phyloP scores from a whole-genome alignment of 495 filamentous ascomycete species.

The Endocarpon pusillum region DNA sequence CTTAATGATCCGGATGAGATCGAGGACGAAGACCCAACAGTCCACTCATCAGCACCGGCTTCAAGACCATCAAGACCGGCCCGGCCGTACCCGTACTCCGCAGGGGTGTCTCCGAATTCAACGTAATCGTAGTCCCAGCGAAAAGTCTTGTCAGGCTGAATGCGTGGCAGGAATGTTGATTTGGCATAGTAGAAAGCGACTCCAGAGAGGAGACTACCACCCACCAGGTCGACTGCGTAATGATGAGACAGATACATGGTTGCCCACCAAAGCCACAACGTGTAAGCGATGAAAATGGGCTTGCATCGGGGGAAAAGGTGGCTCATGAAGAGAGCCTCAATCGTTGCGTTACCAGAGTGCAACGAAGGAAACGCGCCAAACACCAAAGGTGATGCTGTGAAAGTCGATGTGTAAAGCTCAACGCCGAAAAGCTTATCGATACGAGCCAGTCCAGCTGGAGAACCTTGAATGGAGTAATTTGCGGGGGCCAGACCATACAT shows the following conservation, averaged over 20 bases:
- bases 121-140: constrained; percentile 95
- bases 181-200: constrained; percentile 64
- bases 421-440: constrained; percentile 78
- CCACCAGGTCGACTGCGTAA: constrained; percentile 85
- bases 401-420: constrained; percentile 79
- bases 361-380: constrained; percentile 90
- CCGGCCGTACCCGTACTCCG: constrained; percentile 38
- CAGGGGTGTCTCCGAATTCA: constrained; percentile 49
- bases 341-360: constrained; percentile 68
- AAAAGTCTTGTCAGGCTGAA: constrained; percentile 65
- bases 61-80: constrained; percentile 38
- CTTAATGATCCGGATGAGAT: constrained; percentile 44
- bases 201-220: constrained; percentile 66
- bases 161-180: constrained; percentile 60
- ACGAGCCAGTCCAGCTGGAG: constrained; percentile 73
- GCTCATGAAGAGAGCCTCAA: constrained; percentile 85
- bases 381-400: constrained; percentile 74
- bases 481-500: constrained; percentile 74
- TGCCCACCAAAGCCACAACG: constrained; percentile 92
- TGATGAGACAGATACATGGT: constrained; percentile 96
- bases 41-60: constrained; percentile 54
- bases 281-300: constrained; percentile 62
- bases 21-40: constrained; percentile 54
- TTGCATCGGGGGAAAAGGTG: constrained; percentile 69
- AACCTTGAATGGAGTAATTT: constrained; percentile 76